Base-by-base conservation (phyloP, 345 rosid genomes). In the Eutrema heterophyllum region DNA sequence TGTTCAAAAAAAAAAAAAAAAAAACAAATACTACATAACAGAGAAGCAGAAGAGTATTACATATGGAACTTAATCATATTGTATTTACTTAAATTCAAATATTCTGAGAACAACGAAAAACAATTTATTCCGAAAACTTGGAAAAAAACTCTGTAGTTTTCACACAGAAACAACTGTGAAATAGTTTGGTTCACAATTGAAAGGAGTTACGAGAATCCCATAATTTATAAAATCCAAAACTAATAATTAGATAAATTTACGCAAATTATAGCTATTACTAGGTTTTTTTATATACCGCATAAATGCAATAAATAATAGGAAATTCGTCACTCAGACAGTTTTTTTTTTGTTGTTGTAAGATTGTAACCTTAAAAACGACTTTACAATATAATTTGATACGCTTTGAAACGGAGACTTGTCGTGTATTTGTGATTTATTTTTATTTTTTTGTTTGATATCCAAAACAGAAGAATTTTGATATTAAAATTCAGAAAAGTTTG, bases 21-120 rank as follows among this genome's bases (percentile, higher is more conserved):
- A 21, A 21, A 21, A 1, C 21, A 1, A 21, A 0, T 21, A 21
- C 24, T 21, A 21, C 53, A 15, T n/a, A 27, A 64, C 48, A 41
- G 49, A 39, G 60, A 9, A 71, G 39, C 68, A 61, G 53, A 41
- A 52, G 13, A 62, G 63, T 63, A 72, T 63, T 43, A 61, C 75
- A 43, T 43, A 53, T 8, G 8, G 7, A 51, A 39, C 44, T 53
- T 53, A 52, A 53, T 50, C 29, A 61, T 52, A 40, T 26, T 27
- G 27, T 50, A 55, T 41, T 38, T 43, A 21, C 12, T 26, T 48
- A 29, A 40, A 11, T 3, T 38, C 5, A 48, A 56, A 41, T 12
- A n/a, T 70, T 58, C 30, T 29, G 3, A 46, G n/a, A 53, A 29
- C 57, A 32, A 52, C 33, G 26, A 3, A 18, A 18, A 18, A 18